These are phyloP conservation scores for Boletus rubescentipes DNA, from an alignment of 768 basidiomycete genomes.

Conservation along the genomic window DNA sequence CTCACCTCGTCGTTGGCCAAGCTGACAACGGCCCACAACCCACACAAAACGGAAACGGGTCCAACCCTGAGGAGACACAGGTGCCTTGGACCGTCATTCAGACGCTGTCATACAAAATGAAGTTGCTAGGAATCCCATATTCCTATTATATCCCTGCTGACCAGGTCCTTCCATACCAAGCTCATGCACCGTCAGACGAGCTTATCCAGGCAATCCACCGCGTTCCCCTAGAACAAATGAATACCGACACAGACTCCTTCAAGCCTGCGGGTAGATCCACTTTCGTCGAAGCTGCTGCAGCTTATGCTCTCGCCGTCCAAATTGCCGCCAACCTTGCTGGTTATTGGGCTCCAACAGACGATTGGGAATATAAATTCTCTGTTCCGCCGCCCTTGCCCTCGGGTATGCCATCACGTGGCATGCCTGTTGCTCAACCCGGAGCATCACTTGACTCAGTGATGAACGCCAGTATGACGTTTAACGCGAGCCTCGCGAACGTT, in stretches of 20 bases:
- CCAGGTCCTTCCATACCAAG: conserved; percentile 73
- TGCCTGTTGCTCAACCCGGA: conserved; percentile 10
- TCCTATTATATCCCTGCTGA: conserved; percentile 50
- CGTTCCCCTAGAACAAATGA: conserved; percentile 42
- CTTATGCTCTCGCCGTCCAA: conserved; percentile 71
- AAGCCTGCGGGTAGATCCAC: conserved; percentile 39
- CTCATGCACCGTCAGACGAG: conserved; percentile 52
- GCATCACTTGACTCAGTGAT: conserved; percentile 45
- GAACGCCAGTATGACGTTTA: conserved; percentile 45
- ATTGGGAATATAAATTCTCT: conserved; percentile 61
- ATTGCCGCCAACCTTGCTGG: conserved; percentile 61
- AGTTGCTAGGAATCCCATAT: conserved; percentile 58
- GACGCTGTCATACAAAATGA: conserved; percentile 62
- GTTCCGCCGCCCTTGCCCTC: conserved; percentile 31
- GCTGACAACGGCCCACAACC: background rate
- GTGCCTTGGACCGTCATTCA: conserved; percentile 62
- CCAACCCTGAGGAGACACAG: conserved; percentile 14
- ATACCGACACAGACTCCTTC: conserved; percentile 50
- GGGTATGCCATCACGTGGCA: background rate
- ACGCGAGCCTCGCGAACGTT: conserved; percentile 30
- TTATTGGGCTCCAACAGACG: conserved; percentile 73
- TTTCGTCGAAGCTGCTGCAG: conserved; percentile 55
- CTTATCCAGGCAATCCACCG: conserved; percentile 51
- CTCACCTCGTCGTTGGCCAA: background rate
- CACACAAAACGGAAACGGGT: conserved; percentile 10